Evolutionary conservation across 306 rosid genomes (phyloP), one percentile per base, ranked within the genome.

Genomic region (Gastrolobium bilobum): DNA sequence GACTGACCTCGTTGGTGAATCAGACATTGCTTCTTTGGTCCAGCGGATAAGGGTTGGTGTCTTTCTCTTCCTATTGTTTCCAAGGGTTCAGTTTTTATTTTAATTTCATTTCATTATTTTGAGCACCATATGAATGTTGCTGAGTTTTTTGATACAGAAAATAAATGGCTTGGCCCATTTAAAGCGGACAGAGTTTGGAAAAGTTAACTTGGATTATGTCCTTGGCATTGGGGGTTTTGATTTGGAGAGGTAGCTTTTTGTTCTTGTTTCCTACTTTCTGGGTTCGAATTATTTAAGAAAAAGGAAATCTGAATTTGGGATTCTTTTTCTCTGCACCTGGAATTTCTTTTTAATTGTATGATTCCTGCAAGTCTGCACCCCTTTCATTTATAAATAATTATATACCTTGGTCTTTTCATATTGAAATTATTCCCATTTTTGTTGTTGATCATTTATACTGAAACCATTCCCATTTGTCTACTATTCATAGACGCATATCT

Each of bases 221-320:
- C 99, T 95, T 85, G 99, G 99, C 51, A 87, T 95, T 43, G 99
- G 99, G 43, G 99, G 99, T 48, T 95, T 91, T 85, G 98, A 95
- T 86, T 82, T 95, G 91, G 98, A 95, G 87, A 95, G 99, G 99
- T 95, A 82, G 39, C 51, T 29, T 56, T 61, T 75, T 64, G 29
- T n/a, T 79, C 31, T 81, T 73, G 53, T 82, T 81, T 83, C 73
- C 37, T 75, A 54, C 7, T 58, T 54, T 53, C 65, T 67, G 59
- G 26, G 44, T 82, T 64, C 8, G 14, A 46, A 33, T 56, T 14
- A n/a, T 76, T 77, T n/a, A 30, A 51, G 63, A 48, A 76, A 61
- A 51, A 47, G 33, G 33, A 69, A 53, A 31, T 56, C 42, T 29
- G 42, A 64, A 26, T 69, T 56, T 10, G 42, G 39, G 79, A 42